phyloP scores from a whole-genome alignment of 345 rosid species.

The Cardiospermum halicacabum region DNA sequence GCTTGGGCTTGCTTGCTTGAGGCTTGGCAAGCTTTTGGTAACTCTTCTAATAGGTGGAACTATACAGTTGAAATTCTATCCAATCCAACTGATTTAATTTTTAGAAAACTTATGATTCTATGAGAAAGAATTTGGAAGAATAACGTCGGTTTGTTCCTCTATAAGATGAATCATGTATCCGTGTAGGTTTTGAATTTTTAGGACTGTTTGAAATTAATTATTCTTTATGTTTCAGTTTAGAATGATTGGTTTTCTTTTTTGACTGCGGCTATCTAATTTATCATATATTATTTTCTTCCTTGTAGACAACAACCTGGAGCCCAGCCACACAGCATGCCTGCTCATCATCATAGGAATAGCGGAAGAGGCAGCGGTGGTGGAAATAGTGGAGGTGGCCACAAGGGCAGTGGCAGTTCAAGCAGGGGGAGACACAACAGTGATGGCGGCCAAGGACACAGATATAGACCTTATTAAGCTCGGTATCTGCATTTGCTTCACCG shows the following conservation, averaged over 20 bases:
- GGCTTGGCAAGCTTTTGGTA: too few species aligned
- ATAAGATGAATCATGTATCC: neutral
- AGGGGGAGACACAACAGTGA: conserved; percentile 44
- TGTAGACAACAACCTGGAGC: conserved; percentile 60
- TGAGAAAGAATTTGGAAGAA: too few species aligned
- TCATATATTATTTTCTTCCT: neutral
- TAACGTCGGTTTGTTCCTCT: neutral
- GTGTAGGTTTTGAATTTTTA: neutral
- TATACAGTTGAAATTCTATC: too few species aligned
- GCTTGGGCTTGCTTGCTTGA: too few species aligned
- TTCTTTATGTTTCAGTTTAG: neutral
- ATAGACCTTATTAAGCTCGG: conserved; percentile 46
- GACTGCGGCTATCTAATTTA: neutral
- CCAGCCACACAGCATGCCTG: conserved; percentile 38
- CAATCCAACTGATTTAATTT: too few species aligned
- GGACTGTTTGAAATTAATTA: neutral
- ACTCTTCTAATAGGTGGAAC: too few species aligned
- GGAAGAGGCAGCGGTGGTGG: conserved; percentile 31
- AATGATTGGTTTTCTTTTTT: neutral
- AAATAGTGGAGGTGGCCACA: conserved; percentile 33
- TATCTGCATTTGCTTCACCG: neutral
- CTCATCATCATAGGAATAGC: conserved; percentile 31
- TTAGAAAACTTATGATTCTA: too few species aligned
- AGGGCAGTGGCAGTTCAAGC: conserved; percentile 37
- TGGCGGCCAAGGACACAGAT: conserved; percentile 37